Evolutionary conservation across 176 grass and related monocot genomes (phyloP).

Genomic region (Triticum turgidum): DNA sequence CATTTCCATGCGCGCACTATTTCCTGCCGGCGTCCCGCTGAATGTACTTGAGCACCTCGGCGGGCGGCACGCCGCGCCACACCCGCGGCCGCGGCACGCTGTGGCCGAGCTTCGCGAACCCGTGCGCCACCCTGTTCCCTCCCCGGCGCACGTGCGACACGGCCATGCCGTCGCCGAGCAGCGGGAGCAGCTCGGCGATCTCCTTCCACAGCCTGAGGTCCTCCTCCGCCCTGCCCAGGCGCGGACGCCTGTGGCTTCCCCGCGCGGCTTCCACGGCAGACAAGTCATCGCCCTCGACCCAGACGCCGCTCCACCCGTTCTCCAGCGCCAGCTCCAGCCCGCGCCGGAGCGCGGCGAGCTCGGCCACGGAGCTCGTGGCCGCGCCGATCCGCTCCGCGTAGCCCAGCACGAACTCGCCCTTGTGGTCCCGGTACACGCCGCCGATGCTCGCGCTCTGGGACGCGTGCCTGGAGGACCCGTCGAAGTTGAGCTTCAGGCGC

Average conservation of each 20-base stretch:
- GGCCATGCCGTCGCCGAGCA: constrained; percentile 35
- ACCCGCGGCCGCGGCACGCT: constrained; percentile 20
- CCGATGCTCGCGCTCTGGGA: constrained; percentile 71
- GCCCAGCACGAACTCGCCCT: constrained; percentile 68
- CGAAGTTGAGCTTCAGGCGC: constrained; percentile 80
- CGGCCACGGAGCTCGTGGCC: constrained; percentile 72
- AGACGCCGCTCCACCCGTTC: constrained; percentile 55
- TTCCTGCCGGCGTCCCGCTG: constrained; percentile 29
- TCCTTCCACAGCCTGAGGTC: constrained; percentile 42
- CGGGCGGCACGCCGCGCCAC: constrained; percentile 49
- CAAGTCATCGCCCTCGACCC: constrained; percentile 67
- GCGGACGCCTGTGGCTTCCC: neutral
- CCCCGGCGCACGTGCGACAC: constrained; percentile 60
- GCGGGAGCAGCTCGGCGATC: constrained; percentile 44
- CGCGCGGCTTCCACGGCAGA: constrained; percentile 42
- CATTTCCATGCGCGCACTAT: neutral
- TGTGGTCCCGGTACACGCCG: constrained; percentile 69
- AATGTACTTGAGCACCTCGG: constrained; percentile 47
- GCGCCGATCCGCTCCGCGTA: constrained; percentile 68
- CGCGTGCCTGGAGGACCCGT: constrained; percentile 54
- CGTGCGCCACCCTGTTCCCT: constrained; percentile 69
- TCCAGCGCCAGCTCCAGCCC: constrained; percentile 63
- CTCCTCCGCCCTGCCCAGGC: constrained; percentile 15
- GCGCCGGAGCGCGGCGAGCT: constrained; percentile 66
- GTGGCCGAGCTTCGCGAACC: constrained; percentile 57